Evolutionary conservation across 306 rosid genomes (phyloP).

Genomic region (Abrus precatorius): DNA sequence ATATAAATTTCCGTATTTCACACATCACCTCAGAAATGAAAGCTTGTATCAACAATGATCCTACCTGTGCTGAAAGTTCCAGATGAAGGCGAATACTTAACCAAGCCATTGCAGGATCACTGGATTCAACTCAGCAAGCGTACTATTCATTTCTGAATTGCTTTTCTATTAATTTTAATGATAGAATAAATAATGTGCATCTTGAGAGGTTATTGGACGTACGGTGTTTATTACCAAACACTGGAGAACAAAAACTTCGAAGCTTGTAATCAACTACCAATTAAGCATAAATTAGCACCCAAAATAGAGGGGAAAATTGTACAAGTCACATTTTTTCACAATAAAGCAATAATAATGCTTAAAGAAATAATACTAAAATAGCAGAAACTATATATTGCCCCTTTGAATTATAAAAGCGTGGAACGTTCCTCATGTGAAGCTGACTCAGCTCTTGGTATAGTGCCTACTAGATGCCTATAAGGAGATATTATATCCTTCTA

Average conservation of each 20-base stretch:
- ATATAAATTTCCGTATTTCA: not conserved
- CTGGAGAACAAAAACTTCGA: not conserved
- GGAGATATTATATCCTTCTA: conserved; percentile 93
- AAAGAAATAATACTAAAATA: conserved; percentile 35
- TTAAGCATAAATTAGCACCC: not conserved
- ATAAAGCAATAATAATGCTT: conserved; percentile 3
- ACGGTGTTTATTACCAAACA: not conserved
- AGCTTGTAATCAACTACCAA: conserved; percentile 27
- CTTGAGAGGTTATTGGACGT: too few relatives aligned
- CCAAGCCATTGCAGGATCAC: not conserved
- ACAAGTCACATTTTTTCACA: not conserved
- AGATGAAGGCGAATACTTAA: not conserved
- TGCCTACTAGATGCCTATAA: conserved; percentile 73
- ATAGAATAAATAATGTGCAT: not conserved
- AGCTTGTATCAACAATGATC: not conserved
- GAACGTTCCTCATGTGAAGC: conserved; percentile 75
- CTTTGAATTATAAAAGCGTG: conserved; percentile 80
- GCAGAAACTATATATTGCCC: conserved; percentile 83
- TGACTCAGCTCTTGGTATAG: conserved; percentile 67
- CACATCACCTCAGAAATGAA: not conserved
- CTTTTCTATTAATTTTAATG: not conserved
- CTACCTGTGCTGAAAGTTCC: not conserved
- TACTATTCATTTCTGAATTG: not conserved
- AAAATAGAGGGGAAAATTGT: not conserved
- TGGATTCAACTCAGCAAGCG: not conserved